Evolutionary conservation across 176 grass and related monocot genomes (phyloP).

Genomic region (Phoenix dactylifera): DNA sequence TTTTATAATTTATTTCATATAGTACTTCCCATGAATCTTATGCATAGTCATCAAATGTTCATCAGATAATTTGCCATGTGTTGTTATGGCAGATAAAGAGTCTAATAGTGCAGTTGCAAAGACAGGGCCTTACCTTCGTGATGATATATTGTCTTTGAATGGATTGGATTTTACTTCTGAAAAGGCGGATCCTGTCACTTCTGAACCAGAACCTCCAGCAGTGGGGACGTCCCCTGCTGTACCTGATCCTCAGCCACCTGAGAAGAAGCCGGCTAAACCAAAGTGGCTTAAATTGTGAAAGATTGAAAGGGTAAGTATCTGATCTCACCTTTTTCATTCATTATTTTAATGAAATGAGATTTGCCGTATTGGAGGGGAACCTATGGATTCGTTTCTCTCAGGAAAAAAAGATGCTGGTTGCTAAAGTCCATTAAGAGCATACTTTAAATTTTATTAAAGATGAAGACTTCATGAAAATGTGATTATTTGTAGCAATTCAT

Average conservation of each 20-base stretch:
- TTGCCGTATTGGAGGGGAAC: too few relatives aligned
- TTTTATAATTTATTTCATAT: too few relatives aligned
- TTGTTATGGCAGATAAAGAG: slow-evolving; percentile 40
- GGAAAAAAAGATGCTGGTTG: too few relatives aligned
- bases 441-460: too few relatives aligned
- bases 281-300: slow-evolving; percentile 88
- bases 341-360: too few relatives aligned
- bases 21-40: too few relatives aligned
- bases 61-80: slow-evolving; percentile 11
- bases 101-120: slow-evolving; percentile 45
- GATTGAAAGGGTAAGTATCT: slow-evolving; percentile 4
- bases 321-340: too few relatives aligned
- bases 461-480: too few relatives aligned
- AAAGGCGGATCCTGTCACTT: slow-evolving; percentile 30
- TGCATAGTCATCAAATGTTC: slow-evolving; percentile 4
- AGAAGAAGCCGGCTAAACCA: slow-evolving; percentile 74
- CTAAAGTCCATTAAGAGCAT: too few relatives aligned
- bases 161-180: slow-evolving; percentile 48
- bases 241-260: slow-evolving; percentile 37
- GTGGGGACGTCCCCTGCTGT: slow-evolving; percentile 18
- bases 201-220: slow-evolving; percentile 35
- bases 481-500: too few relatives aligned
- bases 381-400: too few relatives aligned
- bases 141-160: slow-evolving; percentile 65
- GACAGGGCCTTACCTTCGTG: slow-evolving; percentile 66